phyloP scores from a whole-genome alignment of 1,284 basidiomycete species.

The Schizopora paradoxa region DNA sequence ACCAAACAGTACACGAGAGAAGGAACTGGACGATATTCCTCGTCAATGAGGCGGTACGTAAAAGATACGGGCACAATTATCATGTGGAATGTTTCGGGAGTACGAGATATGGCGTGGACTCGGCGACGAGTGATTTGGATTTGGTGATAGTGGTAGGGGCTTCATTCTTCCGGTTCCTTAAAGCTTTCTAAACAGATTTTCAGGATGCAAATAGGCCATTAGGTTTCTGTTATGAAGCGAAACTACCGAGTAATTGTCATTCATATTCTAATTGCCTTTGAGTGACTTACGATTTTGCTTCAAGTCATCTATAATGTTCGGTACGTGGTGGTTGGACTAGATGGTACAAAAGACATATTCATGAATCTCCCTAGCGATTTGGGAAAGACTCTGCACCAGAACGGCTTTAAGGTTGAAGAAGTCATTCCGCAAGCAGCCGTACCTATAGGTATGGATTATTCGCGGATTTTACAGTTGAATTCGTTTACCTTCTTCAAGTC shows the following conservation, averaged over 20 bases:
- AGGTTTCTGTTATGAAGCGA: slow-evolving; percentile 22
- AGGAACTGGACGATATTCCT: slow-evolving; percentile 18
- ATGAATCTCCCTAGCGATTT: slow-evolving; percentile 27
- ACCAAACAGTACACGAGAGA: background rate
- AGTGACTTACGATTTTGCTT: background rate
- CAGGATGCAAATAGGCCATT: slow-evolving; percentile 36
- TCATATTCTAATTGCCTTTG: background rate
- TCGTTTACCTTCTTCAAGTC: slow-evolving; percentile 32
- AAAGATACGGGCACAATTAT: slow-evolving; percentile 33
- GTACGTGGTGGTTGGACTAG: background rate
- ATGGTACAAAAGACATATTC: background rate
- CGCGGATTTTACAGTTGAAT: background rate
- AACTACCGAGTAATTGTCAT: background rate
- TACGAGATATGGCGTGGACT: slow-evolving; percentile 40
- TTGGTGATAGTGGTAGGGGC: slow-evolving; percentile 45
- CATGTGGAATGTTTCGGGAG: slow-evolving; percentile 42
- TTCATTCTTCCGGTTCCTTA: background rate
- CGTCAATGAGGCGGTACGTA: slow-evolving; percentile 26
- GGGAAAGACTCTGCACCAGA: slow-evolving; percentile 26
- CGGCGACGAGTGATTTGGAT: slow-evolving; percentile 40
- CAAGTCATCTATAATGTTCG: background rate
- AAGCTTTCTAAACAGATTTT: background rate
- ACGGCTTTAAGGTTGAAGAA: slow-evolving; percentile 33
- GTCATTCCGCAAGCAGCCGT: slow-evolving; percentile 37
- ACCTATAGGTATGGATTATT: slow-evolving; percentile 42